A percentile compares a stretch with the other conserved stretches of the same genome.
These are phyloP conservation scores for Aquilaria agallochum DNA, from an alignment of 441 rosid genomes.

Conservation along the genomic window DNA sequence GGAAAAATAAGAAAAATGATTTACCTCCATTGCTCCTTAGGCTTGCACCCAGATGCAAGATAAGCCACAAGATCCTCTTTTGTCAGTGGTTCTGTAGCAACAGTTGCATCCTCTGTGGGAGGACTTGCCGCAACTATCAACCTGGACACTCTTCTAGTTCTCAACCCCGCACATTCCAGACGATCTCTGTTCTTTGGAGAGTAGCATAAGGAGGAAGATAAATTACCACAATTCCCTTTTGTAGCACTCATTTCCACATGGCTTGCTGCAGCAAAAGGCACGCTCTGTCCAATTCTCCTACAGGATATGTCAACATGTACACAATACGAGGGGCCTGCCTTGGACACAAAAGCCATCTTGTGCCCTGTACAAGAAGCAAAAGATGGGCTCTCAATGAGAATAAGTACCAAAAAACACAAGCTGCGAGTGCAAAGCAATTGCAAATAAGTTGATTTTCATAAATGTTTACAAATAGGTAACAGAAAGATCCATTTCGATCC, in stretches of 20 bases:
- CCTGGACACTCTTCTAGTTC: slow-evolving; percentile 40
- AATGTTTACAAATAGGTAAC: too few relatives aligned
- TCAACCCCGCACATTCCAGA: slow-evolving; percentile 20
- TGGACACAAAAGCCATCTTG: slow-evolving; percentile 55
- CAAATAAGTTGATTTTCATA: too few relatives aligned
- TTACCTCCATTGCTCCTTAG: slow-evolving; percentile 91
- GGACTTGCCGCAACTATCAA: slow-evolving; percentile 83
- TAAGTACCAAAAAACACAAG: too few relatives aligned
- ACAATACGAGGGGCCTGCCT: slow-evolving; percentile 39
- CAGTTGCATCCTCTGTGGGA: slow-evolving; percentile 77
- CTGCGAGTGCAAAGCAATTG: too few relatives aligned
- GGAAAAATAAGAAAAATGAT: slow-evolving; percentile 1
- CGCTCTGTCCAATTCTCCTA: slow-evolving; percentile 28
- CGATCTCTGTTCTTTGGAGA: slow-evolving; percentile 19
- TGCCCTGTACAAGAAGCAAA: slow-evolving; percentile 19
- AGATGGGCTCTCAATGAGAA: slow-evolving; percentile 1
- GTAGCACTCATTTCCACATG: slow-evolving; percentile 28
- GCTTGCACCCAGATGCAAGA: slow-evolving; percentile 94
- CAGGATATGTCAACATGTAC: slow-evolving; percentile 26
- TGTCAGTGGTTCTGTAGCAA: slow-evolving; percentile 69
- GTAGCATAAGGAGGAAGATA: slow-evolving; percentile 35
- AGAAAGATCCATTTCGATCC: too few relatives aligned
- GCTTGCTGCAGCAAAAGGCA: slow-evolving; percentile 23
- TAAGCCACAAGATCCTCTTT: slow-evolving; percentile 85
- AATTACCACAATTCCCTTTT: slow-evolving; percentile 30